Evolutionary conservation across 768 basidiomycete species (phyloP).

Genomic region (Leucocoprinus birnbaumii): DNA sequence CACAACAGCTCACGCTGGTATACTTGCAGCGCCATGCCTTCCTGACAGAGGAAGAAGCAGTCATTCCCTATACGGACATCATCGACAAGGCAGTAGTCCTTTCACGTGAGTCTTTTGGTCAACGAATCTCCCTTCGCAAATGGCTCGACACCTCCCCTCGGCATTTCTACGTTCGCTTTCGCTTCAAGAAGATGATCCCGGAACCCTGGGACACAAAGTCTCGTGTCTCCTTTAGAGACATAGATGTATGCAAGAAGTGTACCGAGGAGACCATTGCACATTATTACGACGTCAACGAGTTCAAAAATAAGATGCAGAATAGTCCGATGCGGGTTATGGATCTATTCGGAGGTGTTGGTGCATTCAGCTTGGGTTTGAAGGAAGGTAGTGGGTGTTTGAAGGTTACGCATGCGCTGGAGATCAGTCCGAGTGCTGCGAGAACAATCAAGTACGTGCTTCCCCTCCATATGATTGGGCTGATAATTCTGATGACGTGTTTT

Average conservation of each 20-base stretch:
- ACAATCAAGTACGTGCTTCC: conserved; percentile 51
- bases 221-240: conserved; percentile 28
- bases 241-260: conserved; percentile 49
- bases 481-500: neutral
- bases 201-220: conserved; percentile 33
- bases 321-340: conserved; percentile 35
- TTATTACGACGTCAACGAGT: conserved; percentile 27
- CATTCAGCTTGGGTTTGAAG: conserved; percentile 60
- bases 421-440: conserved; percentile 69
- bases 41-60: conserved; percentile 44
- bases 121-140: conserved; percentile 25
- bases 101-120: conserved; percentile 27
- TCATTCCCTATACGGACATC: conserved; percentile 33
- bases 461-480: neutral
- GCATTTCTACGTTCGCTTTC: conserved; percentile 57
- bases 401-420: conserved; percentile 67
- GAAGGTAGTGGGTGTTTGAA: conserved; percentile 50
- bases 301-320: conserved; percentile 24
- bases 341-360: conserved; percentile 54
- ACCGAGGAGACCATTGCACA: conserved; percentile 27
- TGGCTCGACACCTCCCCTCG: conserved; percentile 53
- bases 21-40: conserved; percentile 55
- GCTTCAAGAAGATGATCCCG: conserved; percentile 40
- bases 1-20: neutral
- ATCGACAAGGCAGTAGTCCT: conserved; percentile 49